Evolutionary conservation across 2,329 filamentous ascomycete genomes (phyloP).

Genomic region (Chrysoporthe austroafricana): DNA sequence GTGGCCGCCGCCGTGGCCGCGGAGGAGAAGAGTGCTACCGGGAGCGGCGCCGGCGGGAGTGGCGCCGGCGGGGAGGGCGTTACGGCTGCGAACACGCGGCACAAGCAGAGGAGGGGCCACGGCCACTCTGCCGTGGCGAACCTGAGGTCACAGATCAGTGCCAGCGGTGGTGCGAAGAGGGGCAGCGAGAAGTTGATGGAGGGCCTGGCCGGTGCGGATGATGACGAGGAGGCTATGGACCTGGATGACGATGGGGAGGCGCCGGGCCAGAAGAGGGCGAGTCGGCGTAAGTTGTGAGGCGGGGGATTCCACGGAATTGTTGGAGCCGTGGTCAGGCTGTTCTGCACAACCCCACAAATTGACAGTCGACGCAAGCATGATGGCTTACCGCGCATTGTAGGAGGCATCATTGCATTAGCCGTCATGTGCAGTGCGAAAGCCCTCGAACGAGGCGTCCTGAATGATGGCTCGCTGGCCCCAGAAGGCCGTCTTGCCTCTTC

Average conservation of each 20-base stretch:
- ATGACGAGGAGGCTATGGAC: constrained; percentile 58
- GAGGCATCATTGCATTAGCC: not conserved
- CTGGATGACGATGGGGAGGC: constrained; percentile 56
- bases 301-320: too few relatives aligned
- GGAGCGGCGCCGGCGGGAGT: constrained; percentile 30
- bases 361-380: not conserved
- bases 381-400: not conserved
- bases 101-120: constrained; percentile 4
- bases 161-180: constrained; percentile 21
- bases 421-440: not conserved
- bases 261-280: constrained; percentile 55
- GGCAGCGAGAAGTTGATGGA: constrained; percentile 44
- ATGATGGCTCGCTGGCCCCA: not conserved
- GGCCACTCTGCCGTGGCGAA: constrained; percentile 11
- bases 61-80: constrained; percentile 29
- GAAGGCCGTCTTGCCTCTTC: not conserved
- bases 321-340: not conserved
- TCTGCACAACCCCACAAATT: not conserved
- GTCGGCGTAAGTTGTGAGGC: constrained; percentile 56
- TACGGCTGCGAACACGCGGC: constrained; percentile 12
- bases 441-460: not conserved
- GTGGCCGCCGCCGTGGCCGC: constrained; percentile 55
- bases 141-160: constrained; percentile 6
- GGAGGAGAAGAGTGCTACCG: constrained; percentile 38
- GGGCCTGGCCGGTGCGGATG: constrained; percentile 43